Percentiles rank a stretch among this genome's conserved stretches.
These are phyloP conservation scores for Breviolum minutum DNA, from an alignment of 73 alveolate genomes.

Conservation along the genomic window DNA sequence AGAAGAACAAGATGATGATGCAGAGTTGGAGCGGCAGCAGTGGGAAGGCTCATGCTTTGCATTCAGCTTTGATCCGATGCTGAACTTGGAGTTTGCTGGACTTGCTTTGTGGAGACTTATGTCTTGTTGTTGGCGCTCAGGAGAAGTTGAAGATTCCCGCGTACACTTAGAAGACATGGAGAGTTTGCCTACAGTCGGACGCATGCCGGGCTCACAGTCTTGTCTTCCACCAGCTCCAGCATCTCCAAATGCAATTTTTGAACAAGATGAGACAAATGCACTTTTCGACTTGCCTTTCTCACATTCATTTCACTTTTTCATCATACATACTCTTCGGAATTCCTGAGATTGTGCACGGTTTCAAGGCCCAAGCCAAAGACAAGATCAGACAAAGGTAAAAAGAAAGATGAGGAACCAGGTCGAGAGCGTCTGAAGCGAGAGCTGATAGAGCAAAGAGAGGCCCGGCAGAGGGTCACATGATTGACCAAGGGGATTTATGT, in stretches of 20 bases:
- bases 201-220: constrained; percentile 56
- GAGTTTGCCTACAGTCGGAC: constrained; percentile 70
- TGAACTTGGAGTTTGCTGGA: not conserved
- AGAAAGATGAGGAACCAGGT: constrained; percentile 69
- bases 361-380: constrained; percentile 72
- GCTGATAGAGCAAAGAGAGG: constrained; percentile 89
- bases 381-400: constrained; percentile 61
- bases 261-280: not conserved
- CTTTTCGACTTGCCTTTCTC: not conserved
- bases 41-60: constrained; percentile 53
- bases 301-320: not conserved
- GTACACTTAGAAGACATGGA: constrained; percentile 87
- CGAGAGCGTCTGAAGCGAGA: constrained; percentile 89
- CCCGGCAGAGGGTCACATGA: not conserved
- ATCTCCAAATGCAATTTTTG: not conserved
- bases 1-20: constrained; percentile 73
- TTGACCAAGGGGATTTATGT: not conserved
- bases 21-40: constrained; percentile 62
- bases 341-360: not conserved
- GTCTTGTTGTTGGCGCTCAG: not conserved
- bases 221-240: not conserved
- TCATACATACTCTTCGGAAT: not conserved
- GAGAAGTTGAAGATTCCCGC: constrained; percentile 85
- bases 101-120: not conserved
- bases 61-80: not conserved